These are phyloP conservation scores for Microbotryum scabiosae DNA, from an alignment of 1,284 basidiomycete species.

Conservation along the genomic window DNA sequence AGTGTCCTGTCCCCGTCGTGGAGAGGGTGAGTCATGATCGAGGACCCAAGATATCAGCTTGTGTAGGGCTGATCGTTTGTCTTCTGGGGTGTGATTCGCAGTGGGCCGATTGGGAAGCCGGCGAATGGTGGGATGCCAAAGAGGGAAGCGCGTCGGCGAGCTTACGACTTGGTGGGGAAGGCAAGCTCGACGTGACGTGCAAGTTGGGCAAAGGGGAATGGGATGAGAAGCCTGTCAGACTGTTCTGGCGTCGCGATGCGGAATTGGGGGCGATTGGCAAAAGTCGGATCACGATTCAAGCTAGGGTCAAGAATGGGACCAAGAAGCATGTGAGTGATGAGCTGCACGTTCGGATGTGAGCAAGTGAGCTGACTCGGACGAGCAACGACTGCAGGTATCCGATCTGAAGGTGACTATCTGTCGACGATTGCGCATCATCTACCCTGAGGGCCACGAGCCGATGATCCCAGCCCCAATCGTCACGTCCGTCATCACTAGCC, in stretches of 20 bases:
- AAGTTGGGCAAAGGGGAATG: conserved; percentile 12
- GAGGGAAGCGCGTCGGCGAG: conserved; percentile 12
- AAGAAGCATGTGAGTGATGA: conserved; percentile 17
- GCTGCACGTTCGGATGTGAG: background rate
- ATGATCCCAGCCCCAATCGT: conserved; percentile 17
- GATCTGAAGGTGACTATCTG: conserved; percentile 31
- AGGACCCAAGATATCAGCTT: background rate
- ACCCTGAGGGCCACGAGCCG: conserved; percentile 8
- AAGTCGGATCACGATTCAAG: conserved; percentile 12
- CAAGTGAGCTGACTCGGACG: background rate
- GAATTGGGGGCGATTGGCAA: conserved; percentile 15
- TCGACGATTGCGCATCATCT: conserved; percentile 29
- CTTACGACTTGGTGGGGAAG: conserved; percentile 11
- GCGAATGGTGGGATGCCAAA: conserved; percentile 8
- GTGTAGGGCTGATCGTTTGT: too few relatives aligned
- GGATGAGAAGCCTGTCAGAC: conserved; percentile 9
- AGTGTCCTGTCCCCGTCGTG: conserved; percentile 7
- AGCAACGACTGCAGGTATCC: conserved; percentile 11
- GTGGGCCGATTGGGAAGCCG: conserved; percentile 22
- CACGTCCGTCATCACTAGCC: conserved; percentile 20
- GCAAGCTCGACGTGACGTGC: conserved; percentile 11
- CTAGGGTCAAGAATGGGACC: conserved; percentile 16
- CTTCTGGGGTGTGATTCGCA: background rate
- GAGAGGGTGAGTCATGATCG: conserved; percentile 1
- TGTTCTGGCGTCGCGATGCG: conserved; percentile 23